These are phyloP conservation scores for Sphaerobolus stellatus DNA, from an alignment of 1,284 basidiomycete species.

Conservation along the genomic window DNA sequence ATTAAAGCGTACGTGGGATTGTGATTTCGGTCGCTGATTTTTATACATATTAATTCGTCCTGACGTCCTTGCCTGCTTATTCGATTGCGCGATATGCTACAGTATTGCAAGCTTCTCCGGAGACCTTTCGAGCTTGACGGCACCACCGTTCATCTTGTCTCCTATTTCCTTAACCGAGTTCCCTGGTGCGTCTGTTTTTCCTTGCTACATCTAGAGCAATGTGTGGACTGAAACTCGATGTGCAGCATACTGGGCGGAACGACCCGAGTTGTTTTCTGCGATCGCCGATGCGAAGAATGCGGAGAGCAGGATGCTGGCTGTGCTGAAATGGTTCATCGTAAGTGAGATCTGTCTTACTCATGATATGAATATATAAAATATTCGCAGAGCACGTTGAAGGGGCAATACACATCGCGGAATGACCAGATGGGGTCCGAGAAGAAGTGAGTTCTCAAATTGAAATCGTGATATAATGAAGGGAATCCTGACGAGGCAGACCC, in stretches of 20 bases:
- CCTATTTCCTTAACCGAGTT: constrained; percentile 86
- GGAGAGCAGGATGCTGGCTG: constrained; percentile 71
- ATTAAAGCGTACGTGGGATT: constrained; percentile 78
- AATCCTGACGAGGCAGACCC: constrained; percentile 51
- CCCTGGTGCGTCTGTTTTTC: constrained; percentile 55
- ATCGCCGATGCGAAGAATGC: constrained; percentile 76
- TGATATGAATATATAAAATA: not conserved
- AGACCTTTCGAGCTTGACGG: constrained; percentile 91
- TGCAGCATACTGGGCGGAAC: constrained; percentile 89
- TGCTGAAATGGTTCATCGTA: constrained; percentile 90
- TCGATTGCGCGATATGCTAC: too few relatives aligned
- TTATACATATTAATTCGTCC: constrained; percentile 4
- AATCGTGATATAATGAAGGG: not conserved
- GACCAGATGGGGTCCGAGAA: constrained; percentile 96
- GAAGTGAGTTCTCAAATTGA: constrained; percentile 56
- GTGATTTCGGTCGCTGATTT: constrained; percentile 4
- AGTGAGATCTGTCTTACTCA: constrained; percentile 25
- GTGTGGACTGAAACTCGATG: not conserved
- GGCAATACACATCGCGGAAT: constrained; percentile 91
- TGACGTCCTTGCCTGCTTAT: not conserved
- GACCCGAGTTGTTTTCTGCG: constrained; percentile 77
- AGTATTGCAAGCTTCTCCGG: constrained; percentile 85
- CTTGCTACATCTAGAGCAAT: not conserved
- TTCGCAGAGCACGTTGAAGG: constrained; percentile 80
- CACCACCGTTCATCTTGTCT: constrained; percentile 91